Conservation (phyloP, 1,284 basidiomycete genomes). For the Bondarzewia mesenterica region DNA sequence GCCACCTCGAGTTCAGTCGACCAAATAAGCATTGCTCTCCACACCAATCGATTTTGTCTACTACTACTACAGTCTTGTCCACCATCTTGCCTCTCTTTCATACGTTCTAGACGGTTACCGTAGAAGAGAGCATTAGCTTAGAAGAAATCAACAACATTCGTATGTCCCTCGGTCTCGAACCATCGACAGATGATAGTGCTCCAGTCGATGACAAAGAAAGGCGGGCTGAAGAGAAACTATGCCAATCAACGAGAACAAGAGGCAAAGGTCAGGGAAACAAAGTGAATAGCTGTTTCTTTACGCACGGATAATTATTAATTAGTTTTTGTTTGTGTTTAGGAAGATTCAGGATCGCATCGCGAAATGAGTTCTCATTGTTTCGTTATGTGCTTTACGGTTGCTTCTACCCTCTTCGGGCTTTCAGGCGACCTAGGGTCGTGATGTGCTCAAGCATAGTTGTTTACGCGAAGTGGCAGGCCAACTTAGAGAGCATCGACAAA, state of each 20-base stretch:
- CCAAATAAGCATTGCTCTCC: no score
- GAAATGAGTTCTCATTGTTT: slow-evolving; percentile 62
- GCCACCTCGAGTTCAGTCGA: no score
- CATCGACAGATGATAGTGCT: slow-evolving; percentile 72
- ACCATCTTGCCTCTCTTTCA: no score
- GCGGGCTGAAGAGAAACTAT: slow-evolving; percentile 83
- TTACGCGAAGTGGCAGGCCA: slow-evolving; percentile 64
- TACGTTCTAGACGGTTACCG: no score
- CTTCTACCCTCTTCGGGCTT: slow-evolving; percentile 41
- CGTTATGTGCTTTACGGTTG: slow-evolving; percentile 25
- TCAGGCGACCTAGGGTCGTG: slow-evolving; percentile 9
- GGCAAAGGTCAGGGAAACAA: slow-evolving; percentile 65
- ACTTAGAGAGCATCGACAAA: slow-evolving; percentile 77
- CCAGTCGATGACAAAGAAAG: slow-evolving; percentile 67
- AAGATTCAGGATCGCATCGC: slow-evolving; percentile 74
- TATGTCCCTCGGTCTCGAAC: slow-evolving; percentile 89
- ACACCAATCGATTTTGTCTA: no score
- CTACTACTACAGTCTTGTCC: no score
- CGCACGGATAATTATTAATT: slow-evolving; percentile 8
- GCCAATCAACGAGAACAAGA: slow-evolving; percentile 62
- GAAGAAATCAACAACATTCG: slow-evolving; percentile 99
- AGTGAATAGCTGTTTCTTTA: slow-evolving; percentile 37
- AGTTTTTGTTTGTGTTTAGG: slow-evolving; percentile 32
- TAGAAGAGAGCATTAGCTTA: slow-evolving; percentile 86
- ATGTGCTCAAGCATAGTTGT: slow-evolving; percentile 21